These are phyloP conservation scores for Cairneyella variabilis DNA, from an alignment of 495 filamentous ascomycete genomes.

Conservation along the genomic window DNA sequence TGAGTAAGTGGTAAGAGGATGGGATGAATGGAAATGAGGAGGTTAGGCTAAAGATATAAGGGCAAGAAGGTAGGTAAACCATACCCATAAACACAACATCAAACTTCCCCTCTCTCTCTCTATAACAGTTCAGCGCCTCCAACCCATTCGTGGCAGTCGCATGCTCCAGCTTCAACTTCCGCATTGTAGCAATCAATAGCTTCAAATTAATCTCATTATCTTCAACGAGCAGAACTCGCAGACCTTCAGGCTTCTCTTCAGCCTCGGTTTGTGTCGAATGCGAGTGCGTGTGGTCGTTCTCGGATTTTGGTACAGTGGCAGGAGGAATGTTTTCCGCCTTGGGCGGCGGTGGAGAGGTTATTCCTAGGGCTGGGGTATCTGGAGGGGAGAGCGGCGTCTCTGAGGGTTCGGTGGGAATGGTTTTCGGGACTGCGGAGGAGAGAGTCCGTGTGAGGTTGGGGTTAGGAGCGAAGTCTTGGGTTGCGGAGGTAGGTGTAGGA, in stretches of 20 bases:
- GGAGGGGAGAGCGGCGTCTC: constrained; percentile 10
- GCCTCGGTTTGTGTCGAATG: constrained; percentile 23
- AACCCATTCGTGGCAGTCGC: constrained; percentile 38
- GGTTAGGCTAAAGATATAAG: background rate
- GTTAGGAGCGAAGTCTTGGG: constrained; percentile 4
- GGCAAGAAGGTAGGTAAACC: background rate
- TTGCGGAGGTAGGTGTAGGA: background rate
- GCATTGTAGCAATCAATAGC: constrained; percentile 60
- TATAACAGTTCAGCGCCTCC: constrained; percentile 38
- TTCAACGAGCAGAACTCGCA: constrained; percentile 60
- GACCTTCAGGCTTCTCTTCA: constrained; percentile 34
- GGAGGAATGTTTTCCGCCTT: background rate
- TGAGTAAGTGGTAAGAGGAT: no score
- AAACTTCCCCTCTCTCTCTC: constrained; percentile 30
- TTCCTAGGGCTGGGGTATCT: constrained; percentile 13
- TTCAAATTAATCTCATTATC: constrained; percentile 75
- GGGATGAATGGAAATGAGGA: background rate
- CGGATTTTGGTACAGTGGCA: no score
- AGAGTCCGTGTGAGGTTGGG: background rate
- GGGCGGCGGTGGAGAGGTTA: constrained; percentile 5
- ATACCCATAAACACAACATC: constrained; percentile 57
- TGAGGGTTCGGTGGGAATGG: background rate
- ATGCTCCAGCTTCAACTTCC: constrained; percentile 38
- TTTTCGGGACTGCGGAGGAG: background rate
- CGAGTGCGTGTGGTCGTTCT: no score